Percentiles rank a stretch among this genome's conserved stretches.
phyloP scores from a whole-genome alignment of 2,329 filamentous ascomycete species.

The Phialophora expanda region DNA sequence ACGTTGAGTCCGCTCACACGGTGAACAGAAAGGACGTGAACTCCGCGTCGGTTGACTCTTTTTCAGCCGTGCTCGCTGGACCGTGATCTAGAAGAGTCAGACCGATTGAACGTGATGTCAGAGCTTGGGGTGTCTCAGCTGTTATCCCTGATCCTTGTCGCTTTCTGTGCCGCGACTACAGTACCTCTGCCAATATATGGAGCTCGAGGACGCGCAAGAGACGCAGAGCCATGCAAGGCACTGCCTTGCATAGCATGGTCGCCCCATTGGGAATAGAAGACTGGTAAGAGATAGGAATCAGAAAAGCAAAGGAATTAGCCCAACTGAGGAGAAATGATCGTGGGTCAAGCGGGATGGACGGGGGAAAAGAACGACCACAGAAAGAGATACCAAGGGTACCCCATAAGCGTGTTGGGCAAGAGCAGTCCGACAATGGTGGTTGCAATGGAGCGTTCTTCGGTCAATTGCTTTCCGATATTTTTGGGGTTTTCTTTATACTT shows the following conservation, averaged over 20 bases:
- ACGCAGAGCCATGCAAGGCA: neutral
- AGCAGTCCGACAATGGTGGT: neutral
- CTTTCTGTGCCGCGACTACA: neutral
- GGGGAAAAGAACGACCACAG: neutral
- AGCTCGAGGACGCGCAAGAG: neutral
- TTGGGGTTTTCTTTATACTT: slow-evolving; percentile 20
- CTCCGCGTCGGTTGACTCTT: neutral
- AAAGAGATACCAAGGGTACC: neutral
- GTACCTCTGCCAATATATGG: neutral
- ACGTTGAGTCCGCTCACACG: neutral
- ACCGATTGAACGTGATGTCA: neutral
- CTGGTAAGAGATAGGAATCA: neutral
- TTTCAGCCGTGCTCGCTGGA: neutral
- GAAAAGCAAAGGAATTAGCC: neutral
- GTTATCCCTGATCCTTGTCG: neutral
- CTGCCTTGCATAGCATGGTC: neutral
- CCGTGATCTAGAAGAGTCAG: neutral
- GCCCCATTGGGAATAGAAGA: neutral
- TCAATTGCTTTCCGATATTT: slow-evolving; percentile 18
- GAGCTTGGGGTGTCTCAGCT: neutral
- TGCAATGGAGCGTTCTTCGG: neutral
- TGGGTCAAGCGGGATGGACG: neutral
- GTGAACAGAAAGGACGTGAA: neutral
- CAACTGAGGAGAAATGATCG: neutral
- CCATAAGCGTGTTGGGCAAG: neutral